Evolutionary conservation across 2,329 filamentous ascomycete species (phyloP).

Genomic region (Fusarium newnesense): DNA sequence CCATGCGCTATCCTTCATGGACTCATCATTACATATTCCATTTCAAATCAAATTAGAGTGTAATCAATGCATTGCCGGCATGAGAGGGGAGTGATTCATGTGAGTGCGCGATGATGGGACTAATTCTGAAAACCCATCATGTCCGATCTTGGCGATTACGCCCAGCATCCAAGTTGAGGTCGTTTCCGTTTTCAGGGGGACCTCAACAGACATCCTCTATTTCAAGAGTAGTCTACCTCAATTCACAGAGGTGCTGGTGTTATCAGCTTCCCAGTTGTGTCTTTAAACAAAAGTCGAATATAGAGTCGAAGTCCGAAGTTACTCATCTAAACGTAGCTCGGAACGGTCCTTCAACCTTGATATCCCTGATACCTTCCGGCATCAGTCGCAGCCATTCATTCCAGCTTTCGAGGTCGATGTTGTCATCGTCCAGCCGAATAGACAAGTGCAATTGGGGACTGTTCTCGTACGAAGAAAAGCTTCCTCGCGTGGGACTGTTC

Average conservation of each 20-base stretch:
- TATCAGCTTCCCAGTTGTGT: background rate
- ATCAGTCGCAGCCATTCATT: conserved; percentile 68
- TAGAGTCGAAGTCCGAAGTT: background rate
- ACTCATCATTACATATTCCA: conserved; percentile 36
- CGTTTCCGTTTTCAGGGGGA: conserved; percentile 33
- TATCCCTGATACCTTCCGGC: conserved; percentile 65
- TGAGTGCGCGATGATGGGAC: conserved; percentile 1
- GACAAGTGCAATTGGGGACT: conserved; percentile 61
- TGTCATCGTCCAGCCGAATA: conserved; percentile 62
- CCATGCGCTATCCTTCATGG: conserved; percentile 41
- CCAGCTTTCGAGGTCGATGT: conserved; percentile 64
- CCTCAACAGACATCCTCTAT: conserved; percentile 9
- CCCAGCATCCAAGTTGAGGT: conserved; percentile 5
- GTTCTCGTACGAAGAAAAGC: conserved; percentile 54
- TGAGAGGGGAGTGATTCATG: conserved; percentile 23
- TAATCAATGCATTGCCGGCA: conserved; percentile 17
- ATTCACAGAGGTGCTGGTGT: conserved; percentile 14
- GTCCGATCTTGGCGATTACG: background rate
- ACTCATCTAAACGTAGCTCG: conserved; percentile 43
- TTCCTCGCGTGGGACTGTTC: conserved; percentile 51
- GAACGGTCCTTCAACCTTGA: conserved; percentile 65
- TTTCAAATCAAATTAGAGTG: conserved; percentile 26
- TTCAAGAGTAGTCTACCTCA: conserved; percentile 15
- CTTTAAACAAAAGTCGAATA: conserved; percentile 3
- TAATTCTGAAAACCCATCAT: conserved; percentile 4